Conservation (phyloP, 2,329 filamentous ascomycete genomes). For the Paraphoma sp. region DNA sequence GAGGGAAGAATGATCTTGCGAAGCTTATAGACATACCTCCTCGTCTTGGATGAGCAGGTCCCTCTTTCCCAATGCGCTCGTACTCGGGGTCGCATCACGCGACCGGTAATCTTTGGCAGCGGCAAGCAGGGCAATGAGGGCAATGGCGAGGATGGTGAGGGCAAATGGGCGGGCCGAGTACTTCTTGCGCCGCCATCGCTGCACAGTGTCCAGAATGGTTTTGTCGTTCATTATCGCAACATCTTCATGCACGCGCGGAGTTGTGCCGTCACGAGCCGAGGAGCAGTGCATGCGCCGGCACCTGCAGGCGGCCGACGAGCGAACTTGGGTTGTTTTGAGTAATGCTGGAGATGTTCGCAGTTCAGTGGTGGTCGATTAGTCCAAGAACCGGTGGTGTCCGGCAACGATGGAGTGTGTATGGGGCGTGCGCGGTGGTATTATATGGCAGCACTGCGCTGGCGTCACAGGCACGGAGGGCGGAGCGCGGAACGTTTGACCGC, state of each 20-base stretch:
- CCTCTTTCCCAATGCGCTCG: conserved; percentile 20
- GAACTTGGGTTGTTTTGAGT: not conserved
- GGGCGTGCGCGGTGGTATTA: not conserved
- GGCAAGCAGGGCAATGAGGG: conserved; percentile 35
- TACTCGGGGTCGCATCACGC: not conserved
- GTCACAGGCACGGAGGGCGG: conserved; percentile 20
- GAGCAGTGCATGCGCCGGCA: conserved; percentile 12
- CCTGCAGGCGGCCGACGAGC: not conserved
- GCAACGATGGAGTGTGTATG: not conserved
- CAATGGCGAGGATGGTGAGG: conserved; percentile 41
- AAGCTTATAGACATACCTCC: conserved; percentile 34
- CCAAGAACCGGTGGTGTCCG: not conserved
- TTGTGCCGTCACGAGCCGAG: not conserved
- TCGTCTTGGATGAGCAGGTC: conserved; percentile 38
- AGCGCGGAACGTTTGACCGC: conserved; percentile 27
- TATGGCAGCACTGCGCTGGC: conserved; percentile 9
- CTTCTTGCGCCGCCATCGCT: conserved; percentile 36
- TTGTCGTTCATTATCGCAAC: conserved; percentile 33
- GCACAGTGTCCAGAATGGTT: conserved; percentile 22
- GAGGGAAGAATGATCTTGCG: not conserved
- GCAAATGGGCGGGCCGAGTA: conserved; percentile 48
- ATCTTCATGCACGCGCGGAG: conserved; percentile 18
- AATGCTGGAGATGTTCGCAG: not conserved
- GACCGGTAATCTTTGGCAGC: conserved; percentile 28
- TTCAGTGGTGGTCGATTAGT: not conserved